A percentile compares a stretch with the other conserved stretches of the same genome.
These are phyloP conservation scores for Erigeron philadelphicus DNA, from an alignment of 140 eudicot species.

Conservation along the genomic window DNA sequence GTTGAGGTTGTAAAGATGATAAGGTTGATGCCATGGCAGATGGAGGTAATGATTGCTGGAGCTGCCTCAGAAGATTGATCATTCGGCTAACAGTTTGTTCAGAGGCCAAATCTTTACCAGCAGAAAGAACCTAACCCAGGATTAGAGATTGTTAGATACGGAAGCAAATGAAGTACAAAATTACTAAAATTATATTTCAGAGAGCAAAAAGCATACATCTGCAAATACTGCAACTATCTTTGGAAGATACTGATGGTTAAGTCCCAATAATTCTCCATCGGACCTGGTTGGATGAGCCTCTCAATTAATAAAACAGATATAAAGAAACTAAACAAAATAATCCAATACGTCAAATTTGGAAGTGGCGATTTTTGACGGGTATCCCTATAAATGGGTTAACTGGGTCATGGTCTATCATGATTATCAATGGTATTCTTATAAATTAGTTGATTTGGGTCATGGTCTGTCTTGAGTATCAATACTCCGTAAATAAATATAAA, in stretches of 20 bases:
- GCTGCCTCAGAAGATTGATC: constrained; percentile 58
- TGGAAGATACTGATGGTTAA: constrained; percentile 58
- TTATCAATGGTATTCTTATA: not conserved
- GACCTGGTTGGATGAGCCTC: constrained; percentile 41
- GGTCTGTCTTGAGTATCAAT: not conserved
- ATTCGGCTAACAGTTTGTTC: constrained; percentile 55
- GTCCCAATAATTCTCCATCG: constrained; percentile 54
- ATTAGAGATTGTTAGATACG: not conserved
- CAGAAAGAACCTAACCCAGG: constrained; percentile 44
- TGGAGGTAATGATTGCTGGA: constrained; percentile 60
- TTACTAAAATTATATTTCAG: not conserved
- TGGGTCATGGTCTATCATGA: not conserved
- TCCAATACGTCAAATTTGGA: not conserved
- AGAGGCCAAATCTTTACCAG: constrained; percentile 64
- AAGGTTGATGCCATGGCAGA: constrained; percentile 52
- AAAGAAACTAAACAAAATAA: not conserved
- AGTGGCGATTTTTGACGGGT: not conserved
- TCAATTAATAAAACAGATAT: not conserved
- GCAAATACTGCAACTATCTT: constrained; percentile 63
- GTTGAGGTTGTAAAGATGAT: constrained; percentile 62
- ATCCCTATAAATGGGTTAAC: not conserved
- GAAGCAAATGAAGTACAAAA: not conserved
- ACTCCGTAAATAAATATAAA: not conserved
- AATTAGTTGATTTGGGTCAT: not conserved
- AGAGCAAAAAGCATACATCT: constrained; percentile 33